Base-by-base conservation (phyloP, 2,329 filamentous ascomycete genomes). In the Exophiala calicioides region DNA sequence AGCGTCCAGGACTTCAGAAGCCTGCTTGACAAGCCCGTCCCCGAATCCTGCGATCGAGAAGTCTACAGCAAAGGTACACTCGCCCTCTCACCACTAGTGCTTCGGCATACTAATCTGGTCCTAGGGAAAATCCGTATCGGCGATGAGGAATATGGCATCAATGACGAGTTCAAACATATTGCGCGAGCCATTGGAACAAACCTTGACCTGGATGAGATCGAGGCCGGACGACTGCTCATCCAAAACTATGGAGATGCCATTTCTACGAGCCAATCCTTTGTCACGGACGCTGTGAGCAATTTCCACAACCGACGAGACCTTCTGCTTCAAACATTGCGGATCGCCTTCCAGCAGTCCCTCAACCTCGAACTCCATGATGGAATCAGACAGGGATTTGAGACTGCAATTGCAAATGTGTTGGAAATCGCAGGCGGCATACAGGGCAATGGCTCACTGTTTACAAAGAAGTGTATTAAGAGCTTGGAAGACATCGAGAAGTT, bases 291-390 rank as follows among this genome's bases (percentile, higher is more conserved):
- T 50, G 80, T 96, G 55, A 86, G 97, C 61, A 82, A 84, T 56
- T 95, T 94, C 67, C 91, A 98, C 67, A 84, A 90, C 59, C 83
- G 88, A 58, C 83, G 91, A 55, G 85, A 87, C 61, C 89, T 85
- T 60, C 71, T 94, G 31, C 80, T 97, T 24, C 88, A 95, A 65
- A 89, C 85, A 60, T 73, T 96, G 60, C 85, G 90, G 42, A 76
- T 96, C 21, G 77, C 95, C 44, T 74, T 95, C 49, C 81, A 86
- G 60, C 74, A 88, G 42, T 78, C 82, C 9, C 76, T 83, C 46
- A 74, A 82, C 36, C 73, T 81, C 18, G 81, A 86, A 50, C 71
- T 78, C 9, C 76, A 78, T 27, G 73, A 32, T 68, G 79, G 31
- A 79, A 19, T 41, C 15, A 40, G 20, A 47, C 26, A 30, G 27